These are phyloP conservation scores for Candida ascalaphidarum DNA, from an alignment of 805 yeast genomes.

Conservation along the genomic window DNA sequence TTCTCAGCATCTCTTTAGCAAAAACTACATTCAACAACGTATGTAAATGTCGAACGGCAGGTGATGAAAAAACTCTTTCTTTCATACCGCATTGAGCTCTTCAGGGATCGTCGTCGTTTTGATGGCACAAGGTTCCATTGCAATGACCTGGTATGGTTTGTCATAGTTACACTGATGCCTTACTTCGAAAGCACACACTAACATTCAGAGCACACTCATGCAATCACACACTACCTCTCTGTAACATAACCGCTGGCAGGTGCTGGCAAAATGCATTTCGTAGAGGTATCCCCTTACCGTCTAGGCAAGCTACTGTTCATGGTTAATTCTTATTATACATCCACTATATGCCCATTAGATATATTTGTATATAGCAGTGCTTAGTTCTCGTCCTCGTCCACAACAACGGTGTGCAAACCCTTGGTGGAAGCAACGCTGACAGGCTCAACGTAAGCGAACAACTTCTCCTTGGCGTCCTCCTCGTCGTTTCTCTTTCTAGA, in stretches of 20 bases:
- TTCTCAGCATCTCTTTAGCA: too few species aligned
- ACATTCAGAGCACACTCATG: too few species aligned
- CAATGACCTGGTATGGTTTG: conserved; percentile 59
- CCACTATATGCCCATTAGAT: background rate
- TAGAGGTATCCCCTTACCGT: too few species aligned
- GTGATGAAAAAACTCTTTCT: conserved; percentile 29
- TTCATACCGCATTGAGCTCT: conserved; percentile 30
- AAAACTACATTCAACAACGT: too few species aligned
- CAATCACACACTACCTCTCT: too few species aligned
- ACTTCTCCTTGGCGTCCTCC: conserved; percentile 97
- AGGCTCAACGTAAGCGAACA: conserved; percentile 97
- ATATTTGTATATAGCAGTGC: conserved; percentile 1
- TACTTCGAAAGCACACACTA: too few species aligned
- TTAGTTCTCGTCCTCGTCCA: conserved; percentile 69
- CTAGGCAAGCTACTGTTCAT: background rate
- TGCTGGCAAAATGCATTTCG: too few species aligned
- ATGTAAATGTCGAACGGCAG: conserved; percentile 1
- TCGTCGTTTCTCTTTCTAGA: conserved; percentile 99
- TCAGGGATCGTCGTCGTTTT: conserved; percentile 39
- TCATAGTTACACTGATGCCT: conserved; percentile 81
- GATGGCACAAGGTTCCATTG: conserved; percentile 38
- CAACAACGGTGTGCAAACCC: conserved; percentile 97
- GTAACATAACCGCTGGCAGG: too few species aligned
- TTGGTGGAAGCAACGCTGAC: conserved; percentile 90
- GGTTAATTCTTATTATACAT: background rate